Base-by-base conservation (phyloP, 345 rosid genomes). In the Euphorbia tirucalli region DNA sequence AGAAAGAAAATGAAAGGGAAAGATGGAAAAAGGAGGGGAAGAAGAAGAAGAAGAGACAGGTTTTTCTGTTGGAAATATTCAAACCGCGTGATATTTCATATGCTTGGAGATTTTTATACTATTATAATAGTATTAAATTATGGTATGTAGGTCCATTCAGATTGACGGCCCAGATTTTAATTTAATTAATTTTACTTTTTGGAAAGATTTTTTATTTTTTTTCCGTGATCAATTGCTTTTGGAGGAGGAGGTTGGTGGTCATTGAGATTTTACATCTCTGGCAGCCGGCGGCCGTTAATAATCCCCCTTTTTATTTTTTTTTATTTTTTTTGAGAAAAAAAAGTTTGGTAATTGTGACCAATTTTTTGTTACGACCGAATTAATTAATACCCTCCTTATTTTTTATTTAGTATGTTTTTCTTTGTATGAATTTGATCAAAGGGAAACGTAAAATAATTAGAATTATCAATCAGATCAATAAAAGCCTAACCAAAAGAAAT, bases 31-130 rank as follows among this genome's bases (percentile, higher is more conserved):
- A 13, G 5, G 35, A 69, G 31, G 25, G 49, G 71, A 11, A 54
- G 16, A 60, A 21, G 61, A 44, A 30, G 44, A 39, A 9, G n/a
- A 59, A 15, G 55, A 71, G 65, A 71, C 68, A 65, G 73, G 67
- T 73, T 78, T 74, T 75, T 52, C 75, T 30, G 86, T 63, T 71
- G 71, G 78, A 49, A 80, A 13, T 44, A 43, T 71, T 66, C 72
- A 59, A 57, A 60, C 68, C 69, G 72, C 62, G 69, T 71, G n/a
- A 46, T 18, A 52, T 7, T 43, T 46, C 6, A 22, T 44, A 32
- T 32, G 5, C n/a, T n/a, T n/a, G 37, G 3, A 32, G 11, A 28
- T 21, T 52, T 50, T 35, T 28, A 27, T 19, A 2, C n/a, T 18
- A n/a, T 66, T n/a, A n/a, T n/a, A n/a, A n/a, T n/a, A n/a, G n/a